These are phyloP conservation scores for Ceratobasidium papillatum DNA, from an alignment of 1,284 basidiomycete species.

Conservation along the genomic window DNA sequence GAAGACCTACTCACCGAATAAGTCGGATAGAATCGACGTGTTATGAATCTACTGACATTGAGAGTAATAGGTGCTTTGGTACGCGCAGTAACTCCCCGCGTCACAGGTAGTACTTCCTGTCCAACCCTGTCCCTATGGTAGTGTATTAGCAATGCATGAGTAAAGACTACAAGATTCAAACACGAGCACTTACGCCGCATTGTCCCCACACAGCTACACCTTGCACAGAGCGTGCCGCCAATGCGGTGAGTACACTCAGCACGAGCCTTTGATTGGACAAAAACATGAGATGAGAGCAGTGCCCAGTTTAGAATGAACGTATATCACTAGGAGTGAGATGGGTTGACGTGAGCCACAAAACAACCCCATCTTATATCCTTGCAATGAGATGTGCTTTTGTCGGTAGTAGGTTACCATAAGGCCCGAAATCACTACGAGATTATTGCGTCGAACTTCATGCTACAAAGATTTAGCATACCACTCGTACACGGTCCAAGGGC, in stretches of 20 bases:
- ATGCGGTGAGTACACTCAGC: neutral
- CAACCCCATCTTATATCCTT: constrained; percentile 12
- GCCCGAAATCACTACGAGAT: constrained; percentile 25
- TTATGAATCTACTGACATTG: constrained; percentile 7
- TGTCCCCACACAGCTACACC: constrained; percentile 22
- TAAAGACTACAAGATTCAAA: neutral
- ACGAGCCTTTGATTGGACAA: neutral
- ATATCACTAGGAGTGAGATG: neutral
- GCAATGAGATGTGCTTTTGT: neutral
- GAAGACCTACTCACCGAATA: neutral
- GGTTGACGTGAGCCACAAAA: neutral
- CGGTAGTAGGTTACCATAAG: neutral
- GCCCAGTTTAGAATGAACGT: neutral
- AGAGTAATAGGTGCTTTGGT: neutral
- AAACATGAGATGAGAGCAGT: neutral
- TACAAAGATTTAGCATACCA: neutral
- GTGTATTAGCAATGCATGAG: neutral
- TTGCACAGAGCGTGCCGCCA: neutral
- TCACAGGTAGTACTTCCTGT: constrained; percentile 29
- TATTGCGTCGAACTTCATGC: neutral
- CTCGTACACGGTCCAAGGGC: neutral
- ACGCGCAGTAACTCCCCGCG: constrained; percentile 15
- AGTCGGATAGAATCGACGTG: neutral
- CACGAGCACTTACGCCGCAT: constrained; percentile 12
- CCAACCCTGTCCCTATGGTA: constrained; percentile 26